These are phyloP conservation scores for Amoebophrya sp. DNA, from an alignment of 169 alveolate species.

Conservation along the genomic window DNA sequence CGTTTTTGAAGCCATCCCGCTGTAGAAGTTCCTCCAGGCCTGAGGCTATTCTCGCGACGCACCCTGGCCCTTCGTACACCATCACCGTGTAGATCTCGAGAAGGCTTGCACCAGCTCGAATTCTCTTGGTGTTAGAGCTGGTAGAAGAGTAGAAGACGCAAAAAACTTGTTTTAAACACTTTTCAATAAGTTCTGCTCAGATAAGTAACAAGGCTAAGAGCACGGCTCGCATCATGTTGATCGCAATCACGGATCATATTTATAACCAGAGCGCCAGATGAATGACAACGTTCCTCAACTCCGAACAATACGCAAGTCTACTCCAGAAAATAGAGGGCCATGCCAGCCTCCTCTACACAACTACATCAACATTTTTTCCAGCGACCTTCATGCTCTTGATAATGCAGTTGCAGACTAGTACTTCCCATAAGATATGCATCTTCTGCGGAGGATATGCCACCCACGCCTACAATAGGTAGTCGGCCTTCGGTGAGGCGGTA, in stretches of 20 bases:
- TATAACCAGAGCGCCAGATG: not conserved
- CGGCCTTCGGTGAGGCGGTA: not conserved
- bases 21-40: not conserved
- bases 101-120: not conserved
- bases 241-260: not conserved
- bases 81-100: not conserved
- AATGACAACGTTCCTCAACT: too few species aligned
- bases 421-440: too few species aligned
- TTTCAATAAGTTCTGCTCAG: too few species aligned
- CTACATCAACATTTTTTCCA: not conserved
- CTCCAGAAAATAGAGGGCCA: too few species aligned
- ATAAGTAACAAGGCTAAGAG: too few species aligned
- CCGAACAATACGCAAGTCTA: too few species aligned
- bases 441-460: not conserved
- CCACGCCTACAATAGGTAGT: not conserved
- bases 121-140: not conserved
- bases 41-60: not conserved
- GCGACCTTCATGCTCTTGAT: not conserved
- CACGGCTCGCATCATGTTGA: too few species aligned
- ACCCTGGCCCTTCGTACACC: not conserved
- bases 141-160: not conserved
- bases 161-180: too few species aligned
- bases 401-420: not conserved
- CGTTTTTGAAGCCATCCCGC: not conserved
- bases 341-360: too few species aligned